Evolutionary conservation across 164 flowering plant species (phyloP), one percentile per base, ranked within the genome.

Genomic region (Chimonanthus praecox): DNA sequence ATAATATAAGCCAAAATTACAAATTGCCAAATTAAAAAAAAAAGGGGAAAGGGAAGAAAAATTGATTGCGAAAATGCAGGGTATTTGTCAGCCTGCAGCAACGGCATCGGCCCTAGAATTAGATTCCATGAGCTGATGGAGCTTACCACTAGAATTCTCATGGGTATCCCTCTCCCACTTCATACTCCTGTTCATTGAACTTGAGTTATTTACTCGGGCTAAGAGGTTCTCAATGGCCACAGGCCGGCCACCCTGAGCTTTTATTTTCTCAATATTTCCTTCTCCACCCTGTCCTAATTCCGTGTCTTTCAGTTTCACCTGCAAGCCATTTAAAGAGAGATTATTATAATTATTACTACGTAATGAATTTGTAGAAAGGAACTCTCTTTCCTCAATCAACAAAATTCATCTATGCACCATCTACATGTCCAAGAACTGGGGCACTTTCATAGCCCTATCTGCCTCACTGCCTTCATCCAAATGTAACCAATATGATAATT

Each of bases 81-180:
- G 58, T 16, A 4, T 51, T 21, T 16, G 49, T 90, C 80, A 94
- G 82, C 97, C 84, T 71, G 98, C 97, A 50, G 88, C 94, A n/a
- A 93, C 94, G 7, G 93, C 89, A 78, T 92, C 92, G 0, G 94
- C 71, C 72, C 97, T 78, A 2, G 93, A 86, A 62, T 84, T 95
- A n/a, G 91, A 60, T 64, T 84, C 89, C 74, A 95, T 73, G 65
- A 95, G 94, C 72, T 93, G 99, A 75, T 84, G 97, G 63, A 92
- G 88, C 83, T 91, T 93, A 11, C 88, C 86, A 4, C 78, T 90
- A 7, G 87, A 54, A 71, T 84, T 83, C 65, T 88, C 91, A 33
- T 77, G 85, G 49, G 63, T 43, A 10, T 85, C 89, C n/a, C 75
- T 77, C 51, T 87, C 94, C 62, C 82, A 83, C 33, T 79, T 86